Base-by-base conservation (phyloP, 371 early-diverging fungal genomes). In the Saksenaea vasiformis region DNA sequence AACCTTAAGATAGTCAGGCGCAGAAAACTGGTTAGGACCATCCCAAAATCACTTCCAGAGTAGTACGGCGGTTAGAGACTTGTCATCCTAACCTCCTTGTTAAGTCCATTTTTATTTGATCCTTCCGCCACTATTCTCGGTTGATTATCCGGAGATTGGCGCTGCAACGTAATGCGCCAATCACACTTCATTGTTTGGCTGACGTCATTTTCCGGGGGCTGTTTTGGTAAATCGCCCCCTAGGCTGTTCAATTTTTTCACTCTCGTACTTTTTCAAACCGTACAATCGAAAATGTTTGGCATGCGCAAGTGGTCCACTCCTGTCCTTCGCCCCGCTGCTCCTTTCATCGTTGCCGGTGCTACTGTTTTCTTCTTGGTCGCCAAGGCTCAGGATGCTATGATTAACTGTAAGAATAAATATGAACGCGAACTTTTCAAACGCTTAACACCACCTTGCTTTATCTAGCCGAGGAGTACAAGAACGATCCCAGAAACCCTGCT, bases 401-500 rank as follows among this genome's bases (percentile, higher is more conserved):
- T 83, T 61, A 65, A 83, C 69, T 62, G 83, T 83, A 80, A 66
- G 69, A 24, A 61, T 10, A 44, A 53, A 19, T 34, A 28, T 11
- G 28, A 13, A 27, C 19, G 31, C 26, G n/a, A 44, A 7, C 15
- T 41, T 62, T 43, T 55, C 11, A 35, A 19, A 56, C n/a, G n/a
- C 39, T 22, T 37, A 4, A 41, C 19, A 31, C 28, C 24, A 31
- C 17, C 37, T 22, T 28, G 60, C 36, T 27, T 35, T 39, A 31
- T 56, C 22, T 73, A 82, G 83, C 67, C 59, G 83, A 83, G 0
- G 72, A 79, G 31, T 83, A 78, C 75, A 83, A 62, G 65, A 79
- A 83, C 73, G 83, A 83, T 61, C 83, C 83, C 70, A 77, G 83
- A 76, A 83, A 83, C 77, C 83, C 83, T 78, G 83, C 83, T 65